Evolutionary conservation across 495 filamentous ascomycete species (phyloP), one percentile per base, ranked within the genome.

Genomic region (Polyplosphaeria fusca): DNA sequence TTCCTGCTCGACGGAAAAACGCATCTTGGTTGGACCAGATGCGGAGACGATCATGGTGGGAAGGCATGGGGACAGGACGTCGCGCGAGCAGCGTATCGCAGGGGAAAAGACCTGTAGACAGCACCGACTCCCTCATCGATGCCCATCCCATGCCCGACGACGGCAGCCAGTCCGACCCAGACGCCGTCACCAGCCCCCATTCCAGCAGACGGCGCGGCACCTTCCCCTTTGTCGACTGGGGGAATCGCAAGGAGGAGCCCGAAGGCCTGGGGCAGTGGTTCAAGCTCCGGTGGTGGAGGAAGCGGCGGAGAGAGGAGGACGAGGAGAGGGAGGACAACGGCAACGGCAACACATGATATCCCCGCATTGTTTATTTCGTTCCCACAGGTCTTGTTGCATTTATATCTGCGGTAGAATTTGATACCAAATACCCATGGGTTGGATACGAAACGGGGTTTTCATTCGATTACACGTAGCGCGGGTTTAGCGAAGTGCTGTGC

Each of bases 221-320:
- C 5, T 52, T 43, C 41, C 47, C 24, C 2, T 46, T 58, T 27
- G 58, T 52, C 0, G 59, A 60, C 40, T 40, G 45, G 22, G 61
- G 57, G 11, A 45, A 26, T 32, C 47, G 52, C 3, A 48, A 39
- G 27, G 23, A 48, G 7, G 30, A 60, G 19, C n/a, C n/a, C n/a
- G 55, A 63, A 16, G 55, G 49, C 14, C n/a, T 60, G 2, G 58
- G 57, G n/a, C 56, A 65, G 5, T 67, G 65, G 65, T 67, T 65
- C 35, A 61, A 57, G 27, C 30, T 67, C 57, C 62, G 57, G 24
- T 67, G 62, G 62, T 67, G 65, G 65, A 55, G 54, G 27, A 64
- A 64, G 65, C 61, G 57, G 32, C 46, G 53, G 65, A 55, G 54
- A 53, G 57, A 60, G 1, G 47, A 23, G 16, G 45, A 61, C n/a